Percentiles rank a stretch among this genome's conserved stretches.
phyloP scores from a whole-genome alignment of 768 basidiomycete genomes.

The Leccinellum luteum region DNA sequence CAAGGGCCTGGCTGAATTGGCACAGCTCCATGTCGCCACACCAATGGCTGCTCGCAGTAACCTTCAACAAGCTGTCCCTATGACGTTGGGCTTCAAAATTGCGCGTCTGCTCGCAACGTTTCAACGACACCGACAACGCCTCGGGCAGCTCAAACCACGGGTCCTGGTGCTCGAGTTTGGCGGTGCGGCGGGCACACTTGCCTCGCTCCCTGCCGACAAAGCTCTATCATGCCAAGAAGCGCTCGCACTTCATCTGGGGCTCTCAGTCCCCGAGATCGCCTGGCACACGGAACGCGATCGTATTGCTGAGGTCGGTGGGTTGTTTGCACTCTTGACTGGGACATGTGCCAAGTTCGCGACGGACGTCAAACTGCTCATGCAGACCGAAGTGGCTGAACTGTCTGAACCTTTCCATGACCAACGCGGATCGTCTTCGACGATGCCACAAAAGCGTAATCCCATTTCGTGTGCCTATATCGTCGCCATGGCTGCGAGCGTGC shows the following conservation, averaged over 20 bases:
- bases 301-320: constrained; percentile 42
- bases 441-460: constrained; percentile 52
- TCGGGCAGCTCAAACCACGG: constrained; percentile 36
- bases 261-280: constrained; percentile 27
- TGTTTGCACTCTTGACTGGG: constrained; percentile 43
- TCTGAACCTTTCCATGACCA: constrained; percentile 44
- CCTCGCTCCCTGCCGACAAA: constrained; percentile 39
- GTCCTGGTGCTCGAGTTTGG: constrained; percentile 43
- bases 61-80: constrained; percentile 48
- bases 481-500: constrained; percentile 41
- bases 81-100: constrained; percentile 47
- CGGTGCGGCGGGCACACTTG: constrained; percentile 46
- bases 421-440: constrained; percentile 47
- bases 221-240: constrained; percentile 26
- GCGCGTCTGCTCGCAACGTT: constrained; percentile 45
- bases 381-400: constrained; percentile 45
- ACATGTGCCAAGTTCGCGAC: constrained; percentile 46
- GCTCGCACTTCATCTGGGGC: constrained; percentile 15
- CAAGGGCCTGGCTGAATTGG: constrained; percentile 28
- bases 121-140: constrained; percentile 37
- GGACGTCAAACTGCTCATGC: constrained; percentile 46
- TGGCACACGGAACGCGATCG: constrained; percentile 46
- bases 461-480: constrained; percentile 45
- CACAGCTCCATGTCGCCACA: constrained; percentile 34
- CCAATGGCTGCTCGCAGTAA: constrained; percentile 48